phyloP scores from a whole-genome alignment of 805 yeast species.

The Ogataea nitratoaversa region DNA sequence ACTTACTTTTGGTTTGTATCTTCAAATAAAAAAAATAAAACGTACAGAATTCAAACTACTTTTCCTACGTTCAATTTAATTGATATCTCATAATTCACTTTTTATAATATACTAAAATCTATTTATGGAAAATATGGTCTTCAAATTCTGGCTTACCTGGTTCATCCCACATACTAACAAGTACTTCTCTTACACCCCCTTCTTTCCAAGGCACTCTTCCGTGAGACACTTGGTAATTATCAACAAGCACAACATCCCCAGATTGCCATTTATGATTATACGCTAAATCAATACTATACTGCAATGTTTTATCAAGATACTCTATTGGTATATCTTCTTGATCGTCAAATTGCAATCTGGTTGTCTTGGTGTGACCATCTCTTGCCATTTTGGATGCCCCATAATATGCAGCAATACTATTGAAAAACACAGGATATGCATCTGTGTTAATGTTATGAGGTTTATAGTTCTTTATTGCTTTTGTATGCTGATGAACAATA shows the following conservation, averaged over 20 bases:
- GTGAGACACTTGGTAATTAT: conserved; percentile 34
- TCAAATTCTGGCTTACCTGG: not conserved
- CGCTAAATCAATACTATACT: conserved; percentile 15
- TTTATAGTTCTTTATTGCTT: conserved; percentile 4
- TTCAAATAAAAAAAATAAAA: no score
- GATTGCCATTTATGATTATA: conserved; percentile 29
- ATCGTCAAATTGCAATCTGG: conserved; percentile 19
- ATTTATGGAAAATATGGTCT: not conserved
- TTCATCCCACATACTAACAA: conserved; percentile 38
- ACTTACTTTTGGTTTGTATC: no score
- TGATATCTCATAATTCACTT: no score
- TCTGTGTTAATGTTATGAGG: conserved; percentile 18
- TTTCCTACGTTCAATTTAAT: no score
- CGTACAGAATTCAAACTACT: no score
- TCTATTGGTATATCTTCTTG: conserved; percentile 15
- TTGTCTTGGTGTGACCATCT: conserved; percentile 4
- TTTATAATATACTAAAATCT: no score
- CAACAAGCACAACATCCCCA: conserved; percentile 33
- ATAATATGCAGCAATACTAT: conserved; percentile 24
- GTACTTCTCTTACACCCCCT: conserved; percentile 29
- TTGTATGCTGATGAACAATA: conserved; percentile 26
- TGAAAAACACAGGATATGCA: conserved; percentile 16
- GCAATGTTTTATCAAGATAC: conserved; percentile 13
- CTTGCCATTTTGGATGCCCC: conserved; percentile 10
- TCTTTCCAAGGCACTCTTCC: conserved; percentile 30